phyloP scores from a whole-genome alignment of 2,329 filamentous ascomycete species.

The Keithomyces neogunnii region DNA sequence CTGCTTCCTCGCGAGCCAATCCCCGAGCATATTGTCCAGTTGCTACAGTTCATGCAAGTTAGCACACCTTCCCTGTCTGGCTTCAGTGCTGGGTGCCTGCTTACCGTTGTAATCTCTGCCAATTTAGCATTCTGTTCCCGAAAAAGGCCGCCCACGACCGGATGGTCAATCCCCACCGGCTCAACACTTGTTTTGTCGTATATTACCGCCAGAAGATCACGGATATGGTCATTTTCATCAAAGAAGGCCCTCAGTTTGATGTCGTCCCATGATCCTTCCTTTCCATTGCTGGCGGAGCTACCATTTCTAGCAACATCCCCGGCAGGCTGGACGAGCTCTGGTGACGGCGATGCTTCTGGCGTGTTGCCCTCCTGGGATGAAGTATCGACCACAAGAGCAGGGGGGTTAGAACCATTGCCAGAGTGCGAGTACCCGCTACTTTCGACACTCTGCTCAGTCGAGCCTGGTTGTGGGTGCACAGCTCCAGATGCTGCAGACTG shows the following conservation, averaged over 20 bases:
- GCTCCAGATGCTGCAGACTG: slow-evolving; percentile 22
- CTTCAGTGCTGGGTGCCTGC: slow-evolving; percentile 14
- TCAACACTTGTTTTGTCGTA: slow-evolving; percentile 83
- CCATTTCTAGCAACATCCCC: slow-evolving; percentile 29
- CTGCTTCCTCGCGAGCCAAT: slow-evolving; percentile 69
- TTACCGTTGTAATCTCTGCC: slow-evolving; percentile 73
- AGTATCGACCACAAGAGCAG: slow-evolving; percentile 60
- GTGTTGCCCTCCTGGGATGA: slow-evolving; percentile 61
- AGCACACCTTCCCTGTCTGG: slow-evolving; percentile 10
- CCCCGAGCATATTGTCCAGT: slow-evolving; percentile 78
- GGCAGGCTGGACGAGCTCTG: slow-evolving; percentile 44
- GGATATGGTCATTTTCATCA: slow-evolving; percentile 80
- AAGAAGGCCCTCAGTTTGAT: slow-evolving; percentile 79
- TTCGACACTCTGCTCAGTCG: slow-evolving; percentile 13
- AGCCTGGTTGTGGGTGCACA: slow-evolving; percentile 8
- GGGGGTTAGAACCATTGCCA: slow-evolving; percentile 41
- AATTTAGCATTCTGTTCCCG: slow-evolving; percentile 79
- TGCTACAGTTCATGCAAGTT: slow-evolving; percentile 36
- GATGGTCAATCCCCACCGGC: slow-evolving; percentile 76
- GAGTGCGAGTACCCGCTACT: slow-evolving; percentile 11
- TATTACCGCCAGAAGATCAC: slow-evolving; percentile 83
- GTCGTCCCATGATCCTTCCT: slow-evolving; percentile 69
- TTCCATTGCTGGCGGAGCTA: slow-evolving; percentile 26
- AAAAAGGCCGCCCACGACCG: slow-evolving; percentile 72
- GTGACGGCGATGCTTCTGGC: slow-evolving; percentile 57